phyloP scores from a whole-genome alignment of 129 eudicot genomes.

The Tanacetum coccineum region DNA sequence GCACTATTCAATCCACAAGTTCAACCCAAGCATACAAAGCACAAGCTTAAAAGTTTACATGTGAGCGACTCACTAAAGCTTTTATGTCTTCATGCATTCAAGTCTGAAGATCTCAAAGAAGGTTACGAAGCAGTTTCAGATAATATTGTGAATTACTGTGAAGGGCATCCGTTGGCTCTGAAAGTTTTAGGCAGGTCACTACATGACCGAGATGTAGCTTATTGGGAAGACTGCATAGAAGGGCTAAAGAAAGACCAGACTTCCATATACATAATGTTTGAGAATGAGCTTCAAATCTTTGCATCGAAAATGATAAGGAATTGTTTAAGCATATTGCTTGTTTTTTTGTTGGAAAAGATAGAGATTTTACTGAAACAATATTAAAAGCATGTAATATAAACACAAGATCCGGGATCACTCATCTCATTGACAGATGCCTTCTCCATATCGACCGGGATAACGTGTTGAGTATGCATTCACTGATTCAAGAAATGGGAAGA shows the following conservation, averaged over 20 bases:
- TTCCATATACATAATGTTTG: neutral
- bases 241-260: neutral
- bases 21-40: neutral
- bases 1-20: neutral
- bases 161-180: slow-evolving; percentile 6
- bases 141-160: neutral
- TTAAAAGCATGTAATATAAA: neutral
- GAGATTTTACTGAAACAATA: neutral
- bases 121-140: neutral
- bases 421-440: neutral
- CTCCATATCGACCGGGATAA: neutral
- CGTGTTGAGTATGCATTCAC: slow-evolving; percentile 13
- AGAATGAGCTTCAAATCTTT: slow-evolving; percentile 7
- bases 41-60: neutral
- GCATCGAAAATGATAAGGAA: neutral
- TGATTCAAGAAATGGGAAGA: slow-evolving; percentile 20
- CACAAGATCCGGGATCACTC: neutral
- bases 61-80: neutral
- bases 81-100: neutral
- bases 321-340: slow-evolving; percentile 6
- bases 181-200: neutral
- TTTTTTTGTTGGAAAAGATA: neutral
- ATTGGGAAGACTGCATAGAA: neutral
- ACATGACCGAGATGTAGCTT: neutral
- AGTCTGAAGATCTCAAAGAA: neutral